Percentiles rank a stretch among this genome's conserved stretches.
These are phyloP conservation scores for Ogataea thermomethanolica DNA, from an alignment of 805 yeast genomes.

Conservation along the genomic window DNA sequence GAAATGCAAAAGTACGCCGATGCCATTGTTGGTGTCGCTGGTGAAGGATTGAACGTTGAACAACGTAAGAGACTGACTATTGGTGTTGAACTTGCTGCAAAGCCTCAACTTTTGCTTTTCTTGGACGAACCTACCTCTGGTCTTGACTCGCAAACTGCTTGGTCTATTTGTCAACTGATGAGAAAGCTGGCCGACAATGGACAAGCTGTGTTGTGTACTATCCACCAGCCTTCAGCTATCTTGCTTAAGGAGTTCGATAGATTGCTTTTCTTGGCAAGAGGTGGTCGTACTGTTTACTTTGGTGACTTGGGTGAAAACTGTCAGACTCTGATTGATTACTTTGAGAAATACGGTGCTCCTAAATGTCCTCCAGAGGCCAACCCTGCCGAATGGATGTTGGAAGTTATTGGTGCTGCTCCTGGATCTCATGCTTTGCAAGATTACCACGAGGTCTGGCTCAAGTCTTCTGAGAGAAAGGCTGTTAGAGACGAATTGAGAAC, in stretches of 20 bases:
- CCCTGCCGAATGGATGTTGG: conserved; percentile 92
- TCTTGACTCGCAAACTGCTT: conserved; percentile 56
- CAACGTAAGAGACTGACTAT: conserved; percentile 53
- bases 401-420: conserved; percentile 80
- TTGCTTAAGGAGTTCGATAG: conserved; percentile 76
- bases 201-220: conserved; percentile 62
- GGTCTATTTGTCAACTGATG: conserved; percentile 55
- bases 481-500: conserved; percentile 56
- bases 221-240: conserved; percentile 84
- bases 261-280: conserved; percentile 61
- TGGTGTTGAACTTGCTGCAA: conserved; percentile 55
- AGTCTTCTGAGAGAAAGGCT: conserved; percentile 57
- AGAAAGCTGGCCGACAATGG: conserved; percentile 50
- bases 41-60: conserved; percentile 53
- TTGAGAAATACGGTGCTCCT: conserved; percentile 62
- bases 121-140: conserved; percentile 64
- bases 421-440: conserved; percentile 72
- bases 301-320: conserved; percentile 67
- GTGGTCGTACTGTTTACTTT: conserved; percentile 73
- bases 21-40: conserved; percentile 49
- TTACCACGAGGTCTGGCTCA: conserved; percentile 73
- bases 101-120: conserved; percentile 50
- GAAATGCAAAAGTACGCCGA: conserved; percentile 54
- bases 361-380: conserved; percentile 67
- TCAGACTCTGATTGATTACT: conserved; percentile 54